Percentiles rank a stretch among this genome's conserved stretches.
Conservation (phyloP, 2,329 filamentous ascomycete genomes). For the Colletotrichum tofieldiae region DNA sequence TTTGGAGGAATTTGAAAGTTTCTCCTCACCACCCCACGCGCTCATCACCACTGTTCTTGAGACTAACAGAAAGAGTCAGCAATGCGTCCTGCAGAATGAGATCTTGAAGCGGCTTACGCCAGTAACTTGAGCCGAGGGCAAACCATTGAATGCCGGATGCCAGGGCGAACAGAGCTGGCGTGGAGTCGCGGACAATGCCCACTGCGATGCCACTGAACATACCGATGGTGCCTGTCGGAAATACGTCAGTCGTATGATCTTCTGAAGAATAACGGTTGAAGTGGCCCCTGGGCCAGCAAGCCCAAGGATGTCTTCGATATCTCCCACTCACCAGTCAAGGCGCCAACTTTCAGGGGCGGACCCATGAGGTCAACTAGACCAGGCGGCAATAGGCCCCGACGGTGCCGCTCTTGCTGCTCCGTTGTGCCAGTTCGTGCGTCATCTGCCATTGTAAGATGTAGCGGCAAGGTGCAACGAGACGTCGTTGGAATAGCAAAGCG, state of each 20-base stretch:
- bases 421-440: conserved; percentile 13
- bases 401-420: conserved; percentile 42
- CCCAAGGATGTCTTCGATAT: neutral
- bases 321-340: conserved; percentile 66
- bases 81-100: neutral
- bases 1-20: conserved; percentile 71
- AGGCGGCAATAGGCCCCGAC: conserved; percentile 58
- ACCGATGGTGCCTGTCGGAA: conserved; percentile 69
- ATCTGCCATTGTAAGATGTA: conserved; percentile 44
- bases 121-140: conserved; percentile 82
- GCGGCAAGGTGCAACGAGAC: conserved; percentile 9
- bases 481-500: neutral
- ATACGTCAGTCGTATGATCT: conserved; percentile 43
- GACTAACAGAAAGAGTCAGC: conserved; percentile 55
- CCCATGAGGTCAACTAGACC: conserved; percentile 62
- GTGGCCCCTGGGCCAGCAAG: neutral
- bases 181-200: conserved; percentile 79
- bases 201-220: conserved; percentile 76
- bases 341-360: conserved; percentile 72
- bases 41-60: conserved; percentile 64
- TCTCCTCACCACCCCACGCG: conserved; percentile 65
- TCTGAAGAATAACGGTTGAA: too few species aligned
- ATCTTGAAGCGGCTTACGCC: conserved; percentile 67
- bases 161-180: conserved; percentile 79
- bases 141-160: conserved; percentile 87